phyloP scores from a whole-genome alignment of 441 rosid genomes.

The Biscutella laevigata region DNA sequence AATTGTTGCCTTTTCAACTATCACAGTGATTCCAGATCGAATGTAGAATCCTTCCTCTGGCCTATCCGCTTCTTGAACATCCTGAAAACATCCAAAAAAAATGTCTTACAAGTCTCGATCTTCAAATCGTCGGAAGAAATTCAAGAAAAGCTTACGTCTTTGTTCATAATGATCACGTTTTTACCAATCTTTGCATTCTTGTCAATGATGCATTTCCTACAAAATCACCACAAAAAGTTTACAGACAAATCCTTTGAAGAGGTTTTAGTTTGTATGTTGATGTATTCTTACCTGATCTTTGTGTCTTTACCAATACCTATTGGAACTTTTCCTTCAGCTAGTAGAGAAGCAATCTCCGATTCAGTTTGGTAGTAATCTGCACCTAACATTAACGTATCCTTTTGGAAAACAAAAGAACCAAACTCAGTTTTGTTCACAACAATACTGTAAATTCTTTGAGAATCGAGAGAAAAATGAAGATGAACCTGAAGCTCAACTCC shows the following conservation, averaged over 20 bases:
- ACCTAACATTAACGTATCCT: constrained; percentile 12
- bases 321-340: constrained; percentile 10
- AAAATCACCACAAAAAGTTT: neutral
- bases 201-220: constrained; percentile 14
- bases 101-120: neutral
- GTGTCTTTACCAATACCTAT: constrained; percentile 8
- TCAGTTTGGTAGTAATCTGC: constrained; percentile 12
- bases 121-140: too few relatives aligned
- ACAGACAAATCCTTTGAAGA: neutral
- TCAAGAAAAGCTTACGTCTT: constrained; percentile 9
- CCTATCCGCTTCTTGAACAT: constrained; percentile 80
- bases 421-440: neutral
- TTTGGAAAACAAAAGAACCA: neutral
- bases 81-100: constrained; percentile 34
- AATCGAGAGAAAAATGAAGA: neutral
- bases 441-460: neutral
- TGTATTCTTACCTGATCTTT: neutral
- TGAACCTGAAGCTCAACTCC: constrained; percentile 14
- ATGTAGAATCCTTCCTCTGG: constrained; percentile 77
- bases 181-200: constrained; percentile 11
- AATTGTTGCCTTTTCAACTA: constrained; percentile 79
- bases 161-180: constrained; percentile 10
- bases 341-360: constrained; percentile 5
- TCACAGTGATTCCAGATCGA: constrained; percentile 69
- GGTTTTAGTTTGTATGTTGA: neutral